Evolutionary conservation across 257 asterid genomes (phyloP).

Genomic region (Capsicum baccatum): DNA sequence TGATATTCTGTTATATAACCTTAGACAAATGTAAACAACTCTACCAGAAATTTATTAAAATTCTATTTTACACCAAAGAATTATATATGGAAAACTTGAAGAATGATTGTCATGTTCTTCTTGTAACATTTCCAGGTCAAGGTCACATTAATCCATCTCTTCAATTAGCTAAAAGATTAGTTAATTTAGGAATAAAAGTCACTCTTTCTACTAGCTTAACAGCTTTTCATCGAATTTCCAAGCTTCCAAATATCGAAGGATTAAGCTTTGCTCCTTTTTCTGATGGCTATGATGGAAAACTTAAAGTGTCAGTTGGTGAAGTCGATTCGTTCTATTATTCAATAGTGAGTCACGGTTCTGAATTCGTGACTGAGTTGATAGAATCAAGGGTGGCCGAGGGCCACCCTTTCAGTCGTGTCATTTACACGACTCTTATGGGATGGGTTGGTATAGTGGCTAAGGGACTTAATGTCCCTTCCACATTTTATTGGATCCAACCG

Average conservation of each 20-base stretch:
- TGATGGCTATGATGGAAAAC: constrained; percentile 27
- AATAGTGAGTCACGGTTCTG: not conserved
- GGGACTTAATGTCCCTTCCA: not conserved
- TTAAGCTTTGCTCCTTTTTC: constrained; percentile 23
- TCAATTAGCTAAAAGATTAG: constrained; percentile 30
- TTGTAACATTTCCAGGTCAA: constrained; percentile 44
- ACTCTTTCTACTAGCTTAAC: constrained; percentile 32
- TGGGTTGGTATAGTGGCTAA: constrained; percentile 31
- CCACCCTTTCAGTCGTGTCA: constrained; percentile 9
- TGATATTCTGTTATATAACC: not conserved
- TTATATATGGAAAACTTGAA: constrained; percentile 2
- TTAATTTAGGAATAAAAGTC: constrained; percentile 25
- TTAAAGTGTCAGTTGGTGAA: not conserved
- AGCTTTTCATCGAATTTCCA: not conserved
- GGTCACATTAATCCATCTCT: constrained; percentile 45
- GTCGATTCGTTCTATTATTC: not conserved
- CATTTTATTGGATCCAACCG: constrained; percentile 32
- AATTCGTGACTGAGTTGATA: not conserved
- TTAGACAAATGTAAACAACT: not conserved
- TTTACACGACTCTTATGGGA: constrained; percentile 23
- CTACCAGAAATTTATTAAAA: not conserved
- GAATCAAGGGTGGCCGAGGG: not conserved
- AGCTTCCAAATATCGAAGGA: not conserved
- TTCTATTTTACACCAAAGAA: not conserved
- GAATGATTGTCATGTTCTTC: constrained; percentile 36